phyloP scores from a whole-genome alignment of 306 rosid genomes.

The Biancaea sappan region DNA sequence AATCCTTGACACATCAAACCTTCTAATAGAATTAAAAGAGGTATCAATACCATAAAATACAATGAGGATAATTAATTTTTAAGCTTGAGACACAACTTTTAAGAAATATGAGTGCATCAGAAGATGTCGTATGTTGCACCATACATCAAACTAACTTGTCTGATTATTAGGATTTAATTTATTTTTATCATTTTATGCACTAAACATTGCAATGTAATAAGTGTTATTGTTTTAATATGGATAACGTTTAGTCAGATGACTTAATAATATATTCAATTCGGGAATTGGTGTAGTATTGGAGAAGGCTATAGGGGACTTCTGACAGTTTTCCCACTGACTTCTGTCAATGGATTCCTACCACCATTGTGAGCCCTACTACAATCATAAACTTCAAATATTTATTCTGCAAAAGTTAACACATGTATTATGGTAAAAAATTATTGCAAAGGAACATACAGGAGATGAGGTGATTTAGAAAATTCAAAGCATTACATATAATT shows the following conservation, averaged over 20 bases:
- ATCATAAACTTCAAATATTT: not conserved
- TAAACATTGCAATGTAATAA: not conserved
- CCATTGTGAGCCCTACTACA: not conserved
- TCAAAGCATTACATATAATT: not conserved
- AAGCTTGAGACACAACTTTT: not conserved
- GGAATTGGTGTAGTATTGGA: not conserved
- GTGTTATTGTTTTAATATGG: not conserved
- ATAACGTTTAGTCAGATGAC: not conserved
- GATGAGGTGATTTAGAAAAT: not conserved
- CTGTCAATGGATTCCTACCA: not conserved
- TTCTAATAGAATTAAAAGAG: not conserved
- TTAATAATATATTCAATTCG: not conserved
- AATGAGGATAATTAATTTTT: not conserved
- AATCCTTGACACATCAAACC: not conserved
- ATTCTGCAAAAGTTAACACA: not conserved
- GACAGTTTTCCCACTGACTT: not conserved
- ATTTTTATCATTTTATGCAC: not conserved
- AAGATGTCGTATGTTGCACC: not conserved
- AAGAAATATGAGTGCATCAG: not conserved
- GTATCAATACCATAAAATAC: not conserved
- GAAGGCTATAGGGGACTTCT: not conserved
- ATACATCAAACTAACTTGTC: not conserved
- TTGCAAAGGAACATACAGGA: not conserved
- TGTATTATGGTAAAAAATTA: not conserved
- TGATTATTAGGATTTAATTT: not conserved